Conservation (phyloP, 2,329 filamentous ascomycete genomes). For the Boeremia exigua region DNA sequence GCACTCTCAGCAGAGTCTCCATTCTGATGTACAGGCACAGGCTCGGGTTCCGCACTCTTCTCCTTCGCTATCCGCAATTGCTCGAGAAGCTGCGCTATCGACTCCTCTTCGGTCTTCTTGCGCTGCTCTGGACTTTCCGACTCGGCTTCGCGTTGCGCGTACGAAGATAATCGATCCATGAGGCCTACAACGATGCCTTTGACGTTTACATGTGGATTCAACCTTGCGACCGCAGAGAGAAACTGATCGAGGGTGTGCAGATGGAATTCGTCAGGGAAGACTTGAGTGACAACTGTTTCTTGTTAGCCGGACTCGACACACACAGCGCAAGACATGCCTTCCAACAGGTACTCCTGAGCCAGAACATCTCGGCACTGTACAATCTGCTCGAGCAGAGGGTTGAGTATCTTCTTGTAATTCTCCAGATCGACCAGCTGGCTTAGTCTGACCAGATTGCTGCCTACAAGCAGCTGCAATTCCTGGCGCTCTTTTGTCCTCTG, state of each 20-base stretch:
- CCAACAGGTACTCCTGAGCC: conserved; percentile 94
- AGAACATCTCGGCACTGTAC: conserved; percentile 97
- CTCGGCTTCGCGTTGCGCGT: conserved; percentile 87
- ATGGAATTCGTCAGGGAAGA: conserved; percentile 98
- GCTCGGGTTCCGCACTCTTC: conserved; percentile 37
- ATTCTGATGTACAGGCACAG: conserved; percentile 41
- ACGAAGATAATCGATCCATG: conserved; percentile 94
- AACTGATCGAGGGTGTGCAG: conserved; percentile 96
- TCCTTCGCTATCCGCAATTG: conserved; percentile 75
- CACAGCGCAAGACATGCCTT: conserved; percentile 57
- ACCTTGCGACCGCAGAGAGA: conserved; percentile 85
- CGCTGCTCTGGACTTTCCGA: conserved; percentile 73
- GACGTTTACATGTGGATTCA: conserved; percentile 96
- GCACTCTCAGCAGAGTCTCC: conserved; percentile 41
- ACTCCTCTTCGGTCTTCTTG: conserved; percentile 82
- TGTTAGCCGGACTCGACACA: conserved; percentile 27
- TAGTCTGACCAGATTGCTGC: conserved; percentile 92
- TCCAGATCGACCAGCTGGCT: conserved; percentile 96
- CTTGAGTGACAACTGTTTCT: conserved; percentile 86
- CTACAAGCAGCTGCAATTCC: conserved; percentile 92
- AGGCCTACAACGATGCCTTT: conserved; percentile 97
- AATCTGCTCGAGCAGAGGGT: conserved; percentile 90
- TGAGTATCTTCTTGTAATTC: conserved; percentile 91
- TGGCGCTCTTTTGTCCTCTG: conserved; percentile 92
- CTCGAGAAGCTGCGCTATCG: conserved; percentile 77